Evolutionary conservation across 768 basidiomycete species (phyloP).

Genomic region (Suillus lakei): DNA sequence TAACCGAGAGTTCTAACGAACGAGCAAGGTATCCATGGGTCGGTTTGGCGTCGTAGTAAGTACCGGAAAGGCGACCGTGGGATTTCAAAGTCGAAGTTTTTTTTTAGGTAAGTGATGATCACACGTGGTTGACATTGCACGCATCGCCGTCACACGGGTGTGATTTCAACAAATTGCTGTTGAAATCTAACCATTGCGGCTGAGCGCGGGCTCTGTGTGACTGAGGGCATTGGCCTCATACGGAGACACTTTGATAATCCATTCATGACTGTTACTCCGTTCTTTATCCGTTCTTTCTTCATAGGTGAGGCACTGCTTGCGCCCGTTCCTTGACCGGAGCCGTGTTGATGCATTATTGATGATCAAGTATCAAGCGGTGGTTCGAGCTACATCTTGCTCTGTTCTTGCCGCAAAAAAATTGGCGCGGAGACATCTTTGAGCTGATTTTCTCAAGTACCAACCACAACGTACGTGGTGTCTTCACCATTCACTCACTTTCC

Average conservation of each 20-base stretch:
- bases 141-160: neutral
- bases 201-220: slow-evolving; percentile 15
- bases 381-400: slow-evolving; percentile 4
- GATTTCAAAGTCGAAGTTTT: too few species aligned
- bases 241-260: slow-evolving; percentile 5
- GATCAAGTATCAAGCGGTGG: neutral
- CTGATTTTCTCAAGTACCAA: neutral
- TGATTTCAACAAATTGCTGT: slow-evolving; percentile 8
- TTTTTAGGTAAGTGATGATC: neutral
- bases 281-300: slow-evolving; percentile 16
- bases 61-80: neutral
- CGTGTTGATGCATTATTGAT: slow-evolving; percentile 7
- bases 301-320: slow-evolving; percentile 10
- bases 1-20: too few species aligned
- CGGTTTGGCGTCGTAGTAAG: neutral
- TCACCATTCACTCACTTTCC: slow-evolving; percentile 1
- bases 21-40: too few species aligned
- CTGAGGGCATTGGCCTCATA: slow-evolving; percentile 13
- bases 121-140: neutral
- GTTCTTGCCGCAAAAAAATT: neutral
- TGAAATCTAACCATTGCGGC: neutral
- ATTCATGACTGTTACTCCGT: slow-evolving; percentile 15
- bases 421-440: slow-evolving; percentile 7
- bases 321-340: slow-evolving; percentile 5
- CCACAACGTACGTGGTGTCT: neutral